Conservation (phyloP, 345 rosid genomes). For the Anacardium occidentale region DNA sequence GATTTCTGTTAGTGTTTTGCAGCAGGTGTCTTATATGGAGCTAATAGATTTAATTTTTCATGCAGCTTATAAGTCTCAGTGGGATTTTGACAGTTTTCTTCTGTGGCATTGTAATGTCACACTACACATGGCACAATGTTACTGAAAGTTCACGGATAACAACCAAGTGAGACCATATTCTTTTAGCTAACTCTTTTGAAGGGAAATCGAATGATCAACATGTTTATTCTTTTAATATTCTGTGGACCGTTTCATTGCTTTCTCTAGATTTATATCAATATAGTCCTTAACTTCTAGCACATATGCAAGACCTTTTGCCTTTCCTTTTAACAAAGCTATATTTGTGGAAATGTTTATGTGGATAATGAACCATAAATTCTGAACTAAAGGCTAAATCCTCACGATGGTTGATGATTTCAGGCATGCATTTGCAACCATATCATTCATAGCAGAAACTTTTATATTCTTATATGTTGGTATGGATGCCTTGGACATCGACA, state of each 20-base stretch:
- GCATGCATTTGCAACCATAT: slow-evolving; percentile 71
- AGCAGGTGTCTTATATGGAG: neutral
- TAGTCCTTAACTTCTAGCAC: neutral
- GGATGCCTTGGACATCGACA: slow-evolving; percentile 63
- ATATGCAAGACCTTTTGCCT: neutral
- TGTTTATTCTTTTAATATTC: neutral
- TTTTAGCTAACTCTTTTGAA: slow-evolving; percentile 4
- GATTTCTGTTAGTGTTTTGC: neutral
- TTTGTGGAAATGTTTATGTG: neutral
- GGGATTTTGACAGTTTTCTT: slow-evolving; percentile 72
- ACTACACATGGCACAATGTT: slow-evolving; percentile 75
- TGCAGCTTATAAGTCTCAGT: slow-evolving; percentile 64
- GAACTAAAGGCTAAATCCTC: slow-evolving; percentile 7
- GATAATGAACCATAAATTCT: neutral
- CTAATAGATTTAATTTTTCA: neutral
- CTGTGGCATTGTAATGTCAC: slow-evolving; percentile 70
- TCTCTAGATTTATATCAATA: neutral
- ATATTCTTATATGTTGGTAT: slow-evolving; percentile 66
- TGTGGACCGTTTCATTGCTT: neutral
- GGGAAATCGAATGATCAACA: neutral
- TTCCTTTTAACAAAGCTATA: neutral
- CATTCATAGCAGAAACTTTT: slow-evolving; percentile 70
- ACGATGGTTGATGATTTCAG: slow-evolving; percentile 39
- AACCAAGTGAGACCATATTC: slow-evolving; percentile 46
- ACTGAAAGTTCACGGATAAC: slow-evolving; percentile 69